Evolutionary conservation across 352 stramenopile genomes (phyloP), one percentile per base, ranked within the genome.

Genomic region (Plasmopara muralis): DNA sequence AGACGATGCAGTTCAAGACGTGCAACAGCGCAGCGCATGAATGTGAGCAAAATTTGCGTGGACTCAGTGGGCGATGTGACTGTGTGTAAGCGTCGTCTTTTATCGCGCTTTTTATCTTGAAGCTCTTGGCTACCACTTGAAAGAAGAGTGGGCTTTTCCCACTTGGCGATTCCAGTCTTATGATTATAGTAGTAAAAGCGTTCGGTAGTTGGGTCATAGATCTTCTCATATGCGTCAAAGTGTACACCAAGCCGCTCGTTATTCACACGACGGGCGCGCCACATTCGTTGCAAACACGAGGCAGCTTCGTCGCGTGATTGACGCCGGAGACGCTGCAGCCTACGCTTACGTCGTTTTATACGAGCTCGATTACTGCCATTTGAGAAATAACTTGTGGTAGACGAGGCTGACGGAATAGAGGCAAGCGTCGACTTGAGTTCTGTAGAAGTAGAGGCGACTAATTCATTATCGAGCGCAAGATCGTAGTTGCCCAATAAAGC

Each of bases 141-240:
- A 16, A 89, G 58, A 29, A 88, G 40, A 45, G 53, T 59, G 13
- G 79, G 79, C 33, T 75, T 74, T 40, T 83, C 72, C 76, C 79
- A 90, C 39, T 77, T 77, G 15, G 86, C 79, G 6, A 63, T 57
- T 3, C 77, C 69, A 6, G 73, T 92, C 28, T 74, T 77, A 30
- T 60, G 74, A 70, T 92, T 92, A 66, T 87, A 80, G 62, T 88
- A 92, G 59, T 89, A 92, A 40, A 62, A 87, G 41, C 83, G 64
- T 5, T 74, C 56, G 9, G 72, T 84, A 6, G 56, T 55, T 2
- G 76, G 72, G 47, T 92, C 82, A 29, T 70, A 89, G 25, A 91
- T 77, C 46, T 85, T 82, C 64, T 89, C 81, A 53, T 88, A 89
- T 7, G 69, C 68, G 15, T 74, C 70, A 10, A 74, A 56, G 13